Percentiles rank a stretch among this genome's conserved stretches.
These are phyloP conservation scores for Backusella macrospora DNA, from an alignment of 192 early-diverging fungal genomes.

Conservation along the genomic window DNA sequence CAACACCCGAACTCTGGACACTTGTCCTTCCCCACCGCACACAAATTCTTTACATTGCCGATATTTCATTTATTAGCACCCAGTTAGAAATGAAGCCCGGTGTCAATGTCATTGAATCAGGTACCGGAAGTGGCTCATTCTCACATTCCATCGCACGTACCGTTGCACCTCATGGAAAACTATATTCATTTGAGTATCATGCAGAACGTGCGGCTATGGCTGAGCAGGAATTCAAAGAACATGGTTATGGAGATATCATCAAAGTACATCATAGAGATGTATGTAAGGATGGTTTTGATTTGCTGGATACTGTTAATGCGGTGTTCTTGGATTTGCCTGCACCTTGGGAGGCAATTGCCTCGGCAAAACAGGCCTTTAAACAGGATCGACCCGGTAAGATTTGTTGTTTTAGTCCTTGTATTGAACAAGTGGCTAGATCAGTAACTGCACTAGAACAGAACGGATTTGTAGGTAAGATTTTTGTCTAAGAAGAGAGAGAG, in stretches of 20 bases:
- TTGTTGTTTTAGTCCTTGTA: slow-evolving; percentile 94
- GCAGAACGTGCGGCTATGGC: slow-evolving; percentile 71
- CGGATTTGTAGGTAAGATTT: slow-evolving; percentile 76
- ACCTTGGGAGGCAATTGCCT: slow-evolving; percentile 90
- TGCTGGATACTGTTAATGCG: slow-evolving; percentile 73
- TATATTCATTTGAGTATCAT: slow-evolving; percentile 97
- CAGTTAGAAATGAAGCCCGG: slow-evolving; percentile 87
- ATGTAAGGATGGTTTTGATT: slow-evolving; percentile 84
- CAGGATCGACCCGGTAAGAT: slow-evolving; percentile 80
- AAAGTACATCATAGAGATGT: slow-evolving; percentile 85
- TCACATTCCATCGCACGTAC: slow-evolving; percentile 93
- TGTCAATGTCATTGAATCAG: slow-evolving; percentile 82
- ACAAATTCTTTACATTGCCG: slow-evolving; percentile 93
- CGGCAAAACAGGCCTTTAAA: slow-evolving; percentile 86
- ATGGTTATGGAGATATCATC: slow-evolving; percentile 71
- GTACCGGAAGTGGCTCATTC: slow-evolving; percentile 96
- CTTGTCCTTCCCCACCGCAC: slow-evolving; percentile 90
- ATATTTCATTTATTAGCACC: slow-evolving; percentile 89
- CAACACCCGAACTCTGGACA: slow-evolving; percentile 97
- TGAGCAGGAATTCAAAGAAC: slow-evolving; percentile 76
- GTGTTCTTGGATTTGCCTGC: slow-evolving; percentile 96
- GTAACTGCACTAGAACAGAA: slow-evolving; percentile 74
- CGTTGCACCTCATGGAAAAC: slow-evolving; percentile 81
- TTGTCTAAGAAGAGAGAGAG: background rate
- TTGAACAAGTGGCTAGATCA: slow-evolving; percentile 92